phyloP scores from a whole-genome alignment of 1,284 basidiomycete genomes.

The Ceratobasidium sp. region DNA sequence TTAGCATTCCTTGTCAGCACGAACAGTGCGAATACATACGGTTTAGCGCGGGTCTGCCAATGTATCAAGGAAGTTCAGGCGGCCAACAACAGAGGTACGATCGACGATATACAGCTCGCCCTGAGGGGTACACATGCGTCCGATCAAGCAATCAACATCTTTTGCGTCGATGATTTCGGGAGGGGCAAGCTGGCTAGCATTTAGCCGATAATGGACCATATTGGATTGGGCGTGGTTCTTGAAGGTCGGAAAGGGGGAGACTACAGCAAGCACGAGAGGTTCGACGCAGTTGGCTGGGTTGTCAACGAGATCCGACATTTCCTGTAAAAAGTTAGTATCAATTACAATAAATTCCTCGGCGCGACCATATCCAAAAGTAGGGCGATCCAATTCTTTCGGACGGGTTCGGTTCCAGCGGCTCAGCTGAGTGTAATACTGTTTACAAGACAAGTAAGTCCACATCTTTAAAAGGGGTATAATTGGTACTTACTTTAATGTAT shows the following conservation, averaged over 20 bases:
- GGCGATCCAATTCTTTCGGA: no score
- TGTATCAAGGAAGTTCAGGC: not conserved
- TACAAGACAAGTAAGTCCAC: no score
- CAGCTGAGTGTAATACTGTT: no score
- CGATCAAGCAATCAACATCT: slow-evolving; percentile 49
- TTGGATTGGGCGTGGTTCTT: slow-evolving; percentile 12
- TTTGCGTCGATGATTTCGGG: slow-evolving; percentile 51
- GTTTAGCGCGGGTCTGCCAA: slow-evolving; percentile 5
- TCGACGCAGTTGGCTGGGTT: slow-evolving; percentile 46
- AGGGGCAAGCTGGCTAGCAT: slow-evolving; percentile 23
- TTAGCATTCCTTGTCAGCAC: no score
- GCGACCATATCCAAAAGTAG: no score
- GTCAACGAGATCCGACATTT: no score
- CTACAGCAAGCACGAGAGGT: slow-evolving; percentile 49
- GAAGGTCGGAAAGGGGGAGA: slow-evolving; percentile 47
- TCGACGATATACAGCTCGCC: slow-evolving; percentile 53
- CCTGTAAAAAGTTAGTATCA: no score
- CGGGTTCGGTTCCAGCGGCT: no score
- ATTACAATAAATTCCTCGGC: no score
- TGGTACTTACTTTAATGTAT: slow-evolving; percentile 1
- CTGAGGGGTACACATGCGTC: slow-evolving; percentile 48
- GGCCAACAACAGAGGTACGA: slow-evolving; percentile 49
- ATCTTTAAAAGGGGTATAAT: no score
- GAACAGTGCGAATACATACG: no score
- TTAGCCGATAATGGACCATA: slow-evolving; percentile 10